A percentile compares a stretch with the other conserved stretches of the same genome.
Conservation (phyloP, 805 yeast species). For the Metschnikowia similis region DNA sequence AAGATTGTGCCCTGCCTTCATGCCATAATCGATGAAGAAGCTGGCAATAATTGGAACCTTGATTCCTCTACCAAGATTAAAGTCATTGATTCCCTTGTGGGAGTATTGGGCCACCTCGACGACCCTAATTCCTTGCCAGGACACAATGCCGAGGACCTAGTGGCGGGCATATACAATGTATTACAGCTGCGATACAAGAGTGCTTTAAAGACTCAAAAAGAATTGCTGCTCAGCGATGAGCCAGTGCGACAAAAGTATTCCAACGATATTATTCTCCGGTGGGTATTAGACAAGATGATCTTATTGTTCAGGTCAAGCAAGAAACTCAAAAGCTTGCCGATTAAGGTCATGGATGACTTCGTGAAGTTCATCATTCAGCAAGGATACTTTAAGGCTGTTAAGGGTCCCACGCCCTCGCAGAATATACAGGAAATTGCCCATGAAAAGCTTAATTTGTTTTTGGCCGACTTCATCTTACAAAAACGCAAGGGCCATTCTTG, state of each 20-base stretch:
- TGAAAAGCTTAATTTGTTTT: conserved; percentile 64
- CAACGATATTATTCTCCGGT: conserved; percentile 41
- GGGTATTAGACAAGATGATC: conserved; percentile 58
- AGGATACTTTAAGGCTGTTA: conserved; percentile 36
- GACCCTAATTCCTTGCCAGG: conserved; percentile 12
- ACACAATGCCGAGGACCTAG: conserved; percentile 14
- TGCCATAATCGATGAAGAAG: conserved; percentile 24
- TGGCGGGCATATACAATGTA: conserved; percentile 19
- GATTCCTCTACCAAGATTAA: conserved; percentile 75
- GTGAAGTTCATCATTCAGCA: conserved; percentile 35
- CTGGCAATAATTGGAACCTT: conserved; percentile 61
- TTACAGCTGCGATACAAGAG: conserved; percentile 23
- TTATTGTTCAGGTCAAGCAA: conserved; percentile 49
- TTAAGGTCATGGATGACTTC: conserved; percentile 30
- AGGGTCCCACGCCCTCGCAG: conserved; percentile 20
- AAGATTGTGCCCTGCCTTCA: conserved; percentile 33
- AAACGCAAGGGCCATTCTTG: conserved; percentile 51
- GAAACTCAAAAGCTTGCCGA: conserved; percentile 14
- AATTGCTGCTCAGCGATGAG: conserved; percentile 11
- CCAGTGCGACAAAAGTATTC: conserved; percentile 16
- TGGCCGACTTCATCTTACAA: conserved; percentile 51
- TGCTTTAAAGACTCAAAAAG: conserved; percentile 19
- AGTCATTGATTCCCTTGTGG: conserved; percentile 43
- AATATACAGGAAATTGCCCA: conserved; percentile 43
- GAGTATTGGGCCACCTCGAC: conserved; percentile 18